Conservation (phyloP, 2,329 filamentous ascomycete species). For the Macrophomina tecta region DNA sequence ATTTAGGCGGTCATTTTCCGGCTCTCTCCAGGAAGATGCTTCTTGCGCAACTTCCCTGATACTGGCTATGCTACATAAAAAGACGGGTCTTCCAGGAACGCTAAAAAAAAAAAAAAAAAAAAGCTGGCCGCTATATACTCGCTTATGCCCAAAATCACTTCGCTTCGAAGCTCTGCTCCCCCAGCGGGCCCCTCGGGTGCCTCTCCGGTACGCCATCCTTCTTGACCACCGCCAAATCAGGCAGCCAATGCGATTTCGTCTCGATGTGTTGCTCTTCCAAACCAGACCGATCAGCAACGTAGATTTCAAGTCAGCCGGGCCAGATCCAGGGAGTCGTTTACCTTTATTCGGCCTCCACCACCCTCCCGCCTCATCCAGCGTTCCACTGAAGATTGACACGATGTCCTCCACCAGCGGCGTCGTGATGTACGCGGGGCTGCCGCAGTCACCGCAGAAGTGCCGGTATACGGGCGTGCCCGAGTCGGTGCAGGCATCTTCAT, state of each 20-base stretch:
- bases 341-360: conserved; percentile 25
- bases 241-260: conserved; percentile 22
- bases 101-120: too few relatives aligned
- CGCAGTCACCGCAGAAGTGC: conserved; percentile 23
- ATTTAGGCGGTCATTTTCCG: too few relatives aligned
- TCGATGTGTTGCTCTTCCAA: conserved; percentile 11
- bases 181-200: background rate
- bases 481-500: conserved; percentile 18
- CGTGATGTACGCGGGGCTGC: background rate
- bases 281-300: background rate
- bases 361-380: background rate
- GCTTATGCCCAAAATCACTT: too few relatives aligned
- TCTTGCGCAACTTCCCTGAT: too few relatives aligned
- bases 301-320: background rate
- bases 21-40: too few relatives aligned
- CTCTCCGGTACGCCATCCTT: background rate
- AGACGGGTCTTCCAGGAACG: too few relatives aligned
- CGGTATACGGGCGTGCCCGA: conserved; percentile 15
- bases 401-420: conserved; percentile 1
- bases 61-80: too few relatives aligned
- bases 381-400: conserved; percentile 4
- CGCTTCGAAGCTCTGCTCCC: background rate
- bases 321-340: background rate
- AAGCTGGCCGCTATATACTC: too few relatives aligned
- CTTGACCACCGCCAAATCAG: conserved; percentile 16